Conservation (phyloP, 108 stramenopile species). For the Pseudonitzschia pungens region DNA sequence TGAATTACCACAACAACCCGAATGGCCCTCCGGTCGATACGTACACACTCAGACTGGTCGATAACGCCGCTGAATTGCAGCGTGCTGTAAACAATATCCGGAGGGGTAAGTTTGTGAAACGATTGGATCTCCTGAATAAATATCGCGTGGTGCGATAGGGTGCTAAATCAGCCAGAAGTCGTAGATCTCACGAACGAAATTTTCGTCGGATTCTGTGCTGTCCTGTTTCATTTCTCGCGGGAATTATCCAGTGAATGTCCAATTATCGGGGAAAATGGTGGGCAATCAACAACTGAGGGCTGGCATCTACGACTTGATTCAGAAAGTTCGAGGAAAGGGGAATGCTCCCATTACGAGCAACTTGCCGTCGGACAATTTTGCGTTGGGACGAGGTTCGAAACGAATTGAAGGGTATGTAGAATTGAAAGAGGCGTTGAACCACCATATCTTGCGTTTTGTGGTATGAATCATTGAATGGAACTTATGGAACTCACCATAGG, state of each 20-base stretch:
- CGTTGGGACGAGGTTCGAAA: conserved; percentile 81
- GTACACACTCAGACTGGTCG: conserved; percentile 75
- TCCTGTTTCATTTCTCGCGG: neutral
- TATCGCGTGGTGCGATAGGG: too few species aligned
- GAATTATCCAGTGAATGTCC: conserved; percentile 43
- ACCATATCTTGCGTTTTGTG: neutral
- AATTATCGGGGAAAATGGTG: conserved; percentile 75
- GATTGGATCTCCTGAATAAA: neutral
- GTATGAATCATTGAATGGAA: neutral
- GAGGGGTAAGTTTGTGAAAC: conserved; percentile 30
- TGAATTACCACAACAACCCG: conserved; percentile 64
- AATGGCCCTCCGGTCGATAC: conserved; percentile 50
- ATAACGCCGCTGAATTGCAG: conserved; percentile 76
- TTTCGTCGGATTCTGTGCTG: too few species aligned
- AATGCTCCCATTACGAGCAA: conserved; percentile 80
- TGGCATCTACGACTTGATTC: conserved; percentile 83
- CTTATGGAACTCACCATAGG: neutral
- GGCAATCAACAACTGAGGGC: conserved; percentile 63
- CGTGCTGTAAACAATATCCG: conserved; percentile 77
- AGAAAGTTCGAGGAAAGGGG: conserved; percentile 72
- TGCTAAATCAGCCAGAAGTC: too few species aligned
- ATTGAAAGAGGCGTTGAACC: neutral
- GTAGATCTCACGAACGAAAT: too few species aligned
- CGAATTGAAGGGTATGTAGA: conserved; percentile 61
- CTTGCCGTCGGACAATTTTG: conserved; percentile 83